Evolutionary conservation across 2,329 filamentous ascomycete genomes (phyloP).

Genomic region (Aspergillus awamori): DNA sequence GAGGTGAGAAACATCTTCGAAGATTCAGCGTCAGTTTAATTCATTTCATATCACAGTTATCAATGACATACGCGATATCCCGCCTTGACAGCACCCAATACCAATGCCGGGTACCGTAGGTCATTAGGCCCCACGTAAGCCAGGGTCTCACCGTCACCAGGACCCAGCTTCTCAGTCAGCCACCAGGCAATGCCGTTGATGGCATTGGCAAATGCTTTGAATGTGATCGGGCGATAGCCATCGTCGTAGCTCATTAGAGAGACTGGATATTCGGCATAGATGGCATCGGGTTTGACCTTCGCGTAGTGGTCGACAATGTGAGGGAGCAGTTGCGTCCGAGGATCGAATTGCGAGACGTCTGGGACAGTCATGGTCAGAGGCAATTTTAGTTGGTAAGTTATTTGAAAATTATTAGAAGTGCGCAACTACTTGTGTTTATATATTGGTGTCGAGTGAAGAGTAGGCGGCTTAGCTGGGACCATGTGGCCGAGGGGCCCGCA

Average conservation of each 20-base stretch:
- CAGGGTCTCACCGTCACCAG: conserved; percentile 35
- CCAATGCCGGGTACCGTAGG: conserved; percentile 41
- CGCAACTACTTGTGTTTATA: no score
- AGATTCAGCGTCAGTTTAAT: no score
- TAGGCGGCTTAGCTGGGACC: no score
- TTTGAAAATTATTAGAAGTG: no score
- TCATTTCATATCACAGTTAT: no score
- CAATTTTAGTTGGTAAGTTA: no score
- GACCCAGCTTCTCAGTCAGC: conserved; percentile 34
- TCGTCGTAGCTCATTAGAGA: conserved; percentile 30
- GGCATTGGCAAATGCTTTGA: conserved; percentile 32
- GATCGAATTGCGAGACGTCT: neutral
- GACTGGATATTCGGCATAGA: conserved; percentile 39
- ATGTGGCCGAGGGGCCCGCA: no score
- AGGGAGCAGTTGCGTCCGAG: conserved; percentile 28
- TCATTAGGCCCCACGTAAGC: conserved; percentile 49
- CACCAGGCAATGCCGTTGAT: conserved; percentile 25
- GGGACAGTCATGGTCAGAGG: neutral
- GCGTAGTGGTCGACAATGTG: conserved; percentile 42
- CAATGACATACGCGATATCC: conserved; percentile 32
- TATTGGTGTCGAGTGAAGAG: no score
- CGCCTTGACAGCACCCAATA: conserved; percentile 43
- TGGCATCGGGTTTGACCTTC: conserved; percentile 27
- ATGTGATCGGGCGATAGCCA: conserved; percentile 37
- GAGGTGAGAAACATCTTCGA: conserved; percentile 39